phyloP scores from a whole-genome alignment of 2,329 filamentous ascomycete species.

The Periconia sp. region DNA sequence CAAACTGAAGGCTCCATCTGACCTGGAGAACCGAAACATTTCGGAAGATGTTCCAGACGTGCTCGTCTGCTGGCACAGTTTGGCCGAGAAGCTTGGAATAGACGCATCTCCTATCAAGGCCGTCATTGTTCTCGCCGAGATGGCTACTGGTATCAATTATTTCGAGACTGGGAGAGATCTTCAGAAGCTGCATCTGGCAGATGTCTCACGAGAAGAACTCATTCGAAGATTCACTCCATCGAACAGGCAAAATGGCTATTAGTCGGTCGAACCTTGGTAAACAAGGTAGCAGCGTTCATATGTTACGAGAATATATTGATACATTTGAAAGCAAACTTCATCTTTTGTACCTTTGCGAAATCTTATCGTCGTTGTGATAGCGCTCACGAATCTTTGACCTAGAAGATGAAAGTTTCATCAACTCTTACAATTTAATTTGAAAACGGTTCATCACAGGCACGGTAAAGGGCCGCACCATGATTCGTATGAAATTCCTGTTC shows the following conservation, averaged over 20 bases:
- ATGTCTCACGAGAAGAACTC: not conserved
- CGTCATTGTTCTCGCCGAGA: not conserved
- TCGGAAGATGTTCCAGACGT: slow-evolving; percentile 20
- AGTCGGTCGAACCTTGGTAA: too few relatives aligned
- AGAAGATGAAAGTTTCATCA: too few relatives aligned
- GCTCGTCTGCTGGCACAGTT: slow-evolving; percentile 1
- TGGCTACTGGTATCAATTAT: slow-evolving; percentile 2
- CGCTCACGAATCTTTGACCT: too few relatives aligned
- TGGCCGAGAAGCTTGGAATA: slow-evolving; percentile 3
- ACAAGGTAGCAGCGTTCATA: too few relatives aligned
- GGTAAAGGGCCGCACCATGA: slow-evolving; percentile 58
- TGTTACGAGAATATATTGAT: too few relatives aligned
- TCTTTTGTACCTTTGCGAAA: too few relatives aligned
- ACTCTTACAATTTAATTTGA: too few relatives aligned
- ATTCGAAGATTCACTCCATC: not conserved
- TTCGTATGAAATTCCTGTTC: slow-evolving; percentile 38
- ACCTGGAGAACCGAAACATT: slow-evolving; percentile 37
- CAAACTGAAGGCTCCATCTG: slow-evolving; percentile 19
- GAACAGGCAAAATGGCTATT: not conserved
- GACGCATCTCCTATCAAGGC: slow-evolving; percentile 1
- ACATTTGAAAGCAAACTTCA: too few relatives aligned
- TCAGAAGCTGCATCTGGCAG: not conserved
- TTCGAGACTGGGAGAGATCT: not conserved
- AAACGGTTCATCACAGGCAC: too few relatives aligned
- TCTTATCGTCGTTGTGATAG: too few relatives aligned